A percentile compares a stretch with the other conserved stretches of the same genome.
phyloP scores from a whole-genome alignment of 805 yeast genomes.

The Torulaspora gathmanii region DNA sequence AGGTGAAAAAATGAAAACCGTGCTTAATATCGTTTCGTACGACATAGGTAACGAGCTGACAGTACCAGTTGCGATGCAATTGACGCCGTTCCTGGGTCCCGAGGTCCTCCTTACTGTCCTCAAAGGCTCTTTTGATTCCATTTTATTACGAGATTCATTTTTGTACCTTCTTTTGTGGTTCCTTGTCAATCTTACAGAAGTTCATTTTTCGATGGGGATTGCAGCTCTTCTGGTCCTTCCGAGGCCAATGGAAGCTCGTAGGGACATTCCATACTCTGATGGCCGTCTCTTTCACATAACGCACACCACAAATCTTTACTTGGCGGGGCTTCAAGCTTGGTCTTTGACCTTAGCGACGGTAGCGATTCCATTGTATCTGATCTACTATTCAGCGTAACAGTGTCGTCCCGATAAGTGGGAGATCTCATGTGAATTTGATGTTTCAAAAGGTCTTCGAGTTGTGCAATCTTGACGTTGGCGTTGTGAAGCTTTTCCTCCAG shows the following conservation, averaged over 20 bases:
- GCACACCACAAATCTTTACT: slow-evolving; percentile 89
- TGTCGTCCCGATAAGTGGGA: slow-evolving; percentile 7
- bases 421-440: slow-evolving; percentile 7
- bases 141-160: neutral
- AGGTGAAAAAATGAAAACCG: neutral
- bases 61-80: neutral
- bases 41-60: neutral
- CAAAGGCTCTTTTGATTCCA: neutral
- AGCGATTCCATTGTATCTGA: slow-evolving; percentile 23
- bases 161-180: too few relatives aligned
- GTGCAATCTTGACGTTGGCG: slow-evolving; percentile 22
- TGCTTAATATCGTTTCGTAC: neutral
- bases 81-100: neutral
- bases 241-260: slow-evolving; percentile 42
- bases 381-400: neutral
- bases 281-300: slow-evolving; percentile 86
- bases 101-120: neutral
- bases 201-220: slow-evolving; percentile 6
- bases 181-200: slow-evolving; percentile 1
- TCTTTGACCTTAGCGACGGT: slow-evolving; percentile 28
- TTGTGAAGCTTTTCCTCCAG: slow-evolving; percentile 32
- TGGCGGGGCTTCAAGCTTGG: slow-evolving; percentile 49
- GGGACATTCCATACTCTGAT: slow-evolving; percentile 82
- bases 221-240: slow-evolving; percentile 7
- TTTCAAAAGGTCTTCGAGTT: slow-evolving; percentile 17